Base-by-base conservation (phyloP, 2,329 filamentous ascomycete genomes). In the Beauveria sp. region DNA sequence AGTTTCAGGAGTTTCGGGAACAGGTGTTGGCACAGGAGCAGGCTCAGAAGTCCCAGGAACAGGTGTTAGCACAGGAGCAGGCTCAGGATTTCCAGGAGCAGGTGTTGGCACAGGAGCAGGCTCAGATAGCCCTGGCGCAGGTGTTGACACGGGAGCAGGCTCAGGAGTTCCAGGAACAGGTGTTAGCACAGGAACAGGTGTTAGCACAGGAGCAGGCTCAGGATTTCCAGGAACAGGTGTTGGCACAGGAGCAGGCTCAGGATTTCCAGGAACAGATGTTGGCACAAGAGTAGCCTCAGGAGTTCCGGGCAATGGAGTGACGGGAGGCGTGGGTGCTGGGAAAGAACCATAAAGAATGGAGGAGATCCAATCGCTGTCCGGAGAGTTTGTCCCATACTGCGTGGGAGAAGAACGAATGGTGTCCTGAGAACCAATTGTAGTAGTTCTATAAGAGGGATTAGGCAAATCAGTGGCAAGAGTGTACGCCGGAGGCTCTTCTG, bases 241-340 rank as follows among this genome's bases (percentile, higher is more conserved):
- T 34, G 30, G 30, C 30, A 34, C 30, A 12, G 30, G 38, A 10
- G 22, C 12, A 28, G 22, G 38, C 67, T 8, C 52, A 45, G 24
- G 40, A 22, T 26, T n/a, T 20, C 10, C 53, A 3, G 26, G 70
- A 63, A 46, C 68, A 72, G 47, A 47, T 28, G 47, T 43, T 45
- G 56, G 47, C 7, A 59, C 12, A 2, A 34, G 45, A 42, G 34
- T n/a, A 42, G 46, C 30, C 8, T 20, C 8, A 12, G 56, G n/a
- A 8, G 66, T 65, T 10, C 42, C 49, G 16, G 65, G 70, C 56
- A 28, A 66, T 20, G 8, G 68, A 55, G 5, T 73, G 67, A 57
- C 63, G 70, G 34, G 61, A 63, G 28, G 76, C 65, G 57, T 74
- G 73, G 3, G 73, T 72, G 42, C 72, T 69, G 40, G 71, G 67